Conservation (phyloP, 2,329 filamentous ascomycete species). For the Colletotrichum camelliae region DNA sequence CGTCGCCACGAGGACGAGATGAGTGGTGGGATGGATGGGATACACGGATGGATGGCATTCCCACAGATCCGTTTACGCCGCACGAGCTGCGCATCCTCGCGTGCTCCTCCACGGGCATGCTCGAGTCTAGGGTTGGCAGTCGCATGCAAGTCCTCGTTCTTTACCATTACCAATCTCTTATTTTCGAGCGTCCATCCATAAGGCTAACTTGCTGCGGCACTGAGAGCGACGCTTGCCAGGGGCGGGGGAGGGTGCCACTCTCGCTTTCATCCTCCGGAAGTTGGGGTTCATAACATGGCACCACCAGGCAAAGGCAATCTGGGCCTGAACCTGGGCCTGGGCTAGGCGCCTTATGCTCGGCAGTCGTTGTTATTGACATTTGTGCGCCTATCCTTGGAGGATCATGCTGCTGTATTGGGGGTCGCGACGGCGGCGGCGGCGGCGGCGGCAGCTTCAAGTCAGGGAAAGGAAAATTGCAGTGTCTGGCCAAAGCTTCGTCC, state of each 20-base stretch:
- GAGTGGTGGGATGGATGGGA: background rate
- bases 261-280: constrained; percentile 10
- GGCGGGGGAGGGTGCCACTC: background rate
- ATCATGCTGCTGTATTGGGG: background rate
- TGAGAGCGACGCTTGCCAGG: constrained; percentile 14
- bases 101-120: background rate
- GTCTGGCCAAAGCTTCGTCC: constrained; percentile 14
- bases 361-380: constrained; percentile 17
- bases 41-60: background rate
- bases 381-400: background rate
- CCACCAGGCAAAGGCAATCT: constrained; percentile 11
- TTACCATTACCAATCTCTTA: constrained; percentile 13
- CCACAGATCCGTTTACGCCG: constrained; percentile 12
- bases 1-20: background rate
- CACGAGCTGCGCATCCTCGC: background rate
- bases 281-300: constrained; percentile 15
- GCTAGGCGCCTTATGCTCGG: constrained; percentile 12
- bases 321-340: background rate
- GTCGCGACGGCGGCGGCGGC: background rate
- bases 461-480: constrained; percentile 1
- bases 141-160: background rate
- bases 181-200: constrained; percentile 1
- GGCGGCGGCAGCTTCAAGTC: background rate
- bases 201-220: constrained; percentile 20
- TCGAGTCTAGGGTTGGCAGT: background rate